Conservation (phyloP, 371 early-diverging fungal species). For the Sporodiniella umbellata region DNA sequence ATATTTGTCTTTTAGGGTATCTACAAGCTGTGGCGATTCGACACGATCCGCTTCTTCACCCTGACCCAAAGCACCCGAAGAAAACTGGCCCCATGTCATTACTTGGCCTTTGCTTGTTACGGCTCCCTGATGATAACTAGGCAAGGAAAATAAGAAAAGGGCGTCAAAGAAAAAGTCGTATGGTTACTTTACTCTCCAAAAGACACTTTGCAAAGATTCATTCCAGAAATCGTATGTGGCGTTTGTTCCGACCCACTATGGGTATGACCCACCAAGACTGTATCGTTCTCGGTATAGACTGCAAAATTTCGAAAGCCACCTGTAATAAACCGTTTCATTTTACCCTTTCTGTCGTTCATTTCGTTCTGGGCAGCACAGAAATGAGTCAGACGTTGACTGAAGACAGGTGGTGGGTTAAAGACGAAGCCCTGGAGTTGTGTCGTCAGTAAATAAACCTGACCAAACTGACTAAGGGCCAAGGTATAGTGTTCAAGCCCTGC, state of each 20-base stretch:
- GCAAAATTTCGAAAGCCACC: conserved; percentile 20
- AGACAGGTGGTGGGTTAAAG: background rate
- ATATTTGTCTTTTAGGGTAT: conserved; percentile 15
- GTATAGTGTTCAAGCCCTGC: conserved; percentile 17
- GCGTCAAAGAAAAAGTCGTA: too few species aligned
- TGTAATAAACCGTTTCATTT: conserved; percentile 14
- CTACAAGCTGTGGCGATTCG: conserved; percentile 6
- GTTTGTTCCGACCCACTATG: conserved; percentile 1
- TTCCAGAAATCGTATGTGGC: conserved; percentile 1
- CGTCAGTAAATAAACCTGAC: conserved; percentile 13
- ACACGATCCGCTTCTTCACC: conserved; percentile 6
- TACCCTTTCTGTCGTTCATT: conserved; percentile 2
- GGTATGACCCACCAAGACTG: conserved; percentile 13
- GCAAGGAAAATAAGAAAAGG: too few species aligned
- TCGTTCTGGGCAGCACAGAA: conserved; percentile 9
- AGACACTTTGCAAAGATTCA: conserved; percentile 20
- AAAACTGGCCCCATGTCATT: conserved; percentile 40
- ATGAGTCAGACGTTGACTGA: conserved; percentile 3
- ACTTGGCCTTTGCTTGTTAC: conserved; percentile 36
- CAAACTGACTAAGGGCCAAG: conserved; percentile 15
- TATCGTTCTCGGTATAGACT: conserved; percentile 19
- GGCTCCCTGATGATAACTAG: conserved; percentile 45
- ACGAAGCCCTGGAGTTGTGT: background rate
- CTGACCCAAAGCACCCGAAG: conserved; percentile 40
- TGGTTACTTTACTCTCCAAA: conserved; percentile 31